Evolutionary conservation across 768 basidiomycete species (phyloP), one percentile per base, ranked within the genome.

Genomic region (Porphyrellus cyaneotinctus): DNA sequence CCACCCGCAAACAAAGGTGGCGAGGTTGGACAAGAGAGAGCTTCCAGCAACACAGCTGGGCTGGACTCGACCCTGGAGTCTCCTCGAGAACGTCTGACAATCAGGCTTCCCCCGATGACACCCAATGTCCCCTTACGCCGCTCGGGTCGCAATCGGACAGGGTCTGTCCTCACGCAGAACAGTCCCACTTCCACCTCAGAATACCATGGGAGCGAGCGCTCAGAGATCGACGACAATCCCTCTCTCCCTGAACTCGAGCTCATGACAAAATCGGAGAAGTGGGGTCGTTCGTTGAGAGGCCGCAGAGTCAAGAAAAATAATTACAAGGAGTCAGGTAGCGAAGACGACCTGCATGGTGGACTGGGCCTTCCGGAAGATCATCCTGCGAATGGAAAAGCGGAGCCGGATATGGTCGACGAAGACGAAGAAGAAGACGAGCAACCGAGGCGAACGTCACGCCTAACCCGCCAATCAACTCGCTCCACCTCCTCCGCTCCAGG

Each of bases 321-420:
- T 7, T 82, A 81, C 63, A 67, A 63, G 11, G 81, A 84, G 66
- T 74, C 71, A 11, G 69, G 65, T 17, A 73, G 71, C 48, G 79
- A 80, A 26, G 74, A 75, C n/a, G 78, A 74, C 22, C 7, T 48
- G 7, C 57, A 44, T 0, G 61, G 67, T 22, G 64, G 47, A 45
- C 43, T 52, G 20, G 3, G 12, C 43, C 41, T 43, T 45, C 49
- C 52, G 9, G 58, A 47, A 14, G 51, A 56, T 39, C 56, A 15
- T 23, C 43, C 38, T n/a, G 39, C 57, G 9, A 65, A 68, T 42
- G 66, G 59, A 31, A 64, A 58, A 15, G 30, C n/a, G 11, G 58
- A 58, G 4, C 56, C 24, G 22, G 51, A 43, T 18, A 31, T 71
- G 43, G 61, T 66, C 23, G 69, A 72, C 15, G 67, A 69, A 6